Evolutionary conservation across 257 asterid genomes (phyloP), one percentile per base, ranked within the genome.

Genomic region (Asclepias syriaca): DNA sequence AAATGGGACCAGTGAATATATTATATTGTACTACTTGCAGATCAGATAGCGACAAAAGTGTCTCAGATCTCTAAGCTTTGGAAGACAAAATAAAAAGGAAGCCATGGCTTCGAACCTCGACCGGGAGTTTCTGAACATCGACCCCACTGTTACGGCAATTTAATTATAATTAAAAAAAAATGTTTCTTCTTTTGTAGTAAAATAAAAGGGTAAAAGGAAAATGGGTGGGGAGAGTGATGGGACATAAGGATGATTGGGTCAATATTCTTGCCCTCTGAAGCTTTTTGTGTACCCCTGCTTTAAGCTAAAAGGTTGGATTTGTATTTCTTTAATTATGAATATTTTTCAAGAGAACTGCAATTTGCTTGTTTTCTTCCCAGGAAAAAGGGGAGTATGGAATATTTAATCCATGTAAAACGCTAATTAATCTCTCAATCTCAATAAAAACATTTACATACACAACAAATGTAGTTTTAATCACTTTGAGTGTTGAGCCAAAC

Each of bases 1-100:
- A 55, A 48, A 34, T 57, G 83, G 79, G 56, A 22, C 74, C 69
- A 69, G 24, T 54, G 51, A 71, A 65, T 65, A 50, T 50, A 61
- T 71, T 50, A 34, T 43, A 43, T 43, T 43, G 13, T 13, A 8
- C 29, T 59, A 59, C 13, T 59, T 59, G 40, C n/a, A 9, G 43
- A 56, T 54, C 39, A 60, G 37, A 65, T 65, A 24, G 39, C 56
- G 66, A 75, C 71, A 67, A 57, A 51, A 19, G 53, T 59, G 55
- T 72, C 68, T 69, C 65, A 50, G 43, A 75, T 75, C 16, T 70
- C 72, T 54, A 70, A 61, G 50, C 55, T 59, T 19, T 69, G 64
- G 70, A 50, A 57, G 66, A 65, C 53, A 39, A 43, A 43, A 43
- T 0, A 43, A 6, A 40, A 40, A 40, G 8, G 45, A 70, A 75